A percentile compares a stretch with the other conserved stretches of the same genome.
These are phyloP conservation scores for Solanum virginianum DNA, from an alignment of 257 asterid species.

Conservation along the genomic window DNA sequence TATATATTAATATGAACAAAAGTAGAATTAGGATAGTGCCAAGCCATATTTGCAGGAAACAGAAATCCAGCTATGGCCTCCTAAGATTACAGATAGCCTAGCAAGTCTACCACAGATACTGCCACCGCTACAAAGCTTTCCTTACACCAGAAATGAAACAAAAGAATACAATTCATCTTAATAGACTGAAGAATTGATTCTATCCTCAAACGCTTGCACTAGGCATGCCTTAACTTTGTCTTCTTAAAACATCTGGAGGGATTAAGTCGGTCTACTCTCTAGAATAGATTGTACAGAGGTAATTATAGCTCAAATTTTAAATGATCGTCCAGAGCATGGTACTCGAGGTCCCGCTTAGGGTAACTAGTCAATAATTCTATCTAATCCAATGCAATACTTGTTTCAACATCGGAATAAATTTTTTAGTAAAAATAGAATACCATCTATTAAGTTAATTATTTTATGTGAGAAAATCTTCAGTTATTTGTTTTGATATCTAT, in stretches of 20 bases:
- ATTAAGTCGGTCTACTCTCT: neutral
- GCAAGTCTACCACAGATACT: neutral
- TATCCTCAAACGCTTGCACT: neutral
- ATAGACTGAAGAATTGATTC: neutral
- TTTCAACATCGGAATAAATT: neutral
- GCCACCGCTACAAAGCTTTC: neutral
- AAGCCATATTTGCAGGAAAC: neutral
- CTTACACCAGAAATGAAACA: neutral
- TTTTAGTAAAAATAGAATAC: neutral
- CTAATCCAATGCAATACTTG: neutral
- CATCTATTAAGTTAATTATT: neutral
- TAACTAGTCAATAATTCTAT: neutral
- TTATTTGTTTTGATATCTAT: neutral
- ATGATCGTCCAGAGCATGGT: neutral
- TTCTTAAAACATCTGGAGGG: neutral
- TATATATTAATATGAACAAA: neutral
- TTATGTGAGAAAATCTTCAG: neutral
- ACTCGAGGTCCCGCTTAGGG: neutral
- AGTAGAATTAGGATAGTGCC: neutral
- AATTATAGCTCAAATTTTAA: neutral
- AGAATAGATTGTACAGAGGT: neutral
- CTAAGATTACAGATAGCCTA: neutral
- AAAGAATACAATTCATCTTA: neutral
- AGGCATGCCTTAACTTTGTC: neutral
- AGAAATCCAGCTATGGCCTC: neutral